Conservation (phyloP, 306 rosid genomes). For the Prinsepia uniflora region DNA sequence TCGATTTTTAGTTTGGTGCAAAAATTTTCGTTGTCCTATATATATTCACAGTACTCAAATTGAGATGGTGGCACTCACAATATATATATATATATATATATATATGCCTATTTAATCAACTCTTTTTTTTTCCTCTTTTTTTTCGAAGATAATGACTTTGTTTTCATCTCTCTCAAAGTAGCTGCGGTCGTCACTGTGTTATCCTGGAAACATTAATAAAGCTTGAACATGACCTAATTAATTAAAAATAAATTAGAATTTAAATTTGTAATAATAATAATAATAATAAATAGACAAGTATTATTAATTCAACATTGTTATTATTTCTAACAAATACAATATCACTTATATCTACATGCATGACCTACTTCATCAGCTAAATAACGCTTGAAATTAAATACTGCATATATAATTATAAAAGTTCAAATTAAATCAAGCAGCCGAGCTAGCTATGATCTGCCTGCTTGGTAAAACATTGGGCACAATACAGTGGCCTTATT, state of each 20-base stretch:
- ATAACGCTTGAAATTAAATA: constrained; percentile 1
- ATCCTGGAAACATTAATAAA: constrained; percentile 27
- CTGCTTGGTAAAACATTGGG: constrained; percentile 11
- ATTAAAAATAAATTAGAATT: background rate
- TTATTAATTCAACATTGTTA: constrained; percentile 1
- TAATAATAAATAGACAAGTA: background rate
- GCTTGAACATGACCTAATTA: constrained; percentile 1
- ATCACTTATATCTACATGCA: constrained; percentile 17
- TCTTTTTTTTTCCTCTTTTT: constrained; percentile 8
- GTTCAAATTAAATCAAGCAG: constrained; percentile 8
- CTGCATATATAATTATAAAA: constrained; percentile 4
- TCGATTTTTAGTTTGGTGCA: too few relatives aligned
- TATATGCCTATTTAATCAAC: constrained; percentile 1
- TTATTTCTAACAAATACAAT: background rate
- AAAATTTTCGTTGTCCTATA: too few relatives aligned
- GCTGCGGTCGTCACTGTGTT: constrained; percentile 25
- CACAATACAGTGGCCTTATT: background rate
- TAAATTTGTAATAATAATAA: background rate
- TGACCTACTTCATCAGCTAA: constrained; percentile 9
- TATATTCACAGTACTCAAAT: background rate
- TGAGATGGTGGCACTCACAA: background rate
- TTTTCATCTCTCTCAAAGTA: constrained; percentile 14
- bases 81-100: too few relatives aligned
- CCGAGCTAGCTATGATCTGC: background rate
- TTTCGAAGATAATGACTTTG: constrained; percentile 26